phyloP scores from a whole-genome alignment of 2,329 filamentous ascomycete genomes.

The Trichoderma guizhouense region DNA sequence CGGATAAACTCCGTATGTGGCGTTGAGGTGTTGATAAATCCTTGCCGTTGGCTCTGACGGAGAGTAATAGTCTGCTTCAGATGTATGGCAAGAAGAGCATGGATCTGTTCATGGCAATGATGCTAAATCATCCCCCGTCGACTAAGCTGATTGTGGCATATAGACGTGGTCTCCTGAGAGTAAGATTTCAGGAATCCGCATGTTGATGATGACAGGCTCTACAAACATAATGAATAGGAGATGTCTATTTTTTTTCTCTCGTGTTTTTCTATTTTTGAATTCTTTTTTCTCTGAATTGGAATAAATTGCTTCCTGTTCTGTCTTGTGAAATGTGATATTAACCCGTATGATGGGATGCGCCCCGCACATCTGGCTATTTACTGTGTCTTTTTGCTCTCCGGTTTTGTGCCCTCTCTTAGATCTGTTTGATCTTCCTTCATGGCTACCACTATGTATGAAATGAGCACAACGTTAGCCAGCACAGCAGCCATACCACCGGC shows the following conservation, averaged over 20 bases:
- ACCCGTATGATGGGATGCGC: neutral
- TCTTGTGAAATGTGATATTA: neutral
- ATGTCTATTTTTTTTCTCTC: neutral
- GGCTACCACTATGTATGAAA: slow-evolving; percentile 87
- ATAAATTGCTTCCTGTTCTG: neutral
- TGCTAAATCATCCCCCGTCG: slow-evolving; percentile 22
- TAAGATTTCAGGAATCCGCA: slow-evolving; percentile 1
- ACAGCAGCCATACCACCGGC: slow-evolving; percentile 83
- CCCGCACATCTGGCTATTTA: slow-evolving; percentile 24
- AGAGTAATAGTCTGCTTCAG: slow-evolving; percentile 9
- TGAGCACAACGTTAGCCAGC: slow-evolving; percentile 84
- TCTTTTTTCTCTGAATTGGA: neutral
- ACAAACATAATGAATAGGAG: slow-evolving; percentile 21
- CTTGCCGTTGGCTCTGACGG: slow-evolving; percentile 9
- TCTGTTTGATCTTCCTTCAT: slow-evolving; percentile 76
- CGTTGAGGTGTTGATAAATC: slow-evolving; percentile 19
- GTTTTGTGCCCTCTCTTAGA: slow-evolving; percentile 40
- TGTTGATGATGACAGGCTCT: slow-evolving; percentile 13
- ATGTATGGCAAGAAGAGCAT: slow-evolving; percentile 3
- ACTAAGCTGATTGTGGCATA: slow-evolving; percentile 23
- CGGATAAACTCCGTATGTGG: slow-evolving; percentile 22
- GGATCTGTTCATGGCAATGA: slow-evolving; percentile 17
- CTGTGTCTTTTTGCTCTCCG: slow-evolving; percentile 49
- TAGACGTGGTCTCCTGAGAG: slow-evolving; percentile 19
- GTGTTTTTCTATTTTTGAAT: neutral